Evolutionary conservation across 2,329 filamentous ascomycete genomes (phyloP).

Genomic region (Harringtonia lauricola): DNA sequence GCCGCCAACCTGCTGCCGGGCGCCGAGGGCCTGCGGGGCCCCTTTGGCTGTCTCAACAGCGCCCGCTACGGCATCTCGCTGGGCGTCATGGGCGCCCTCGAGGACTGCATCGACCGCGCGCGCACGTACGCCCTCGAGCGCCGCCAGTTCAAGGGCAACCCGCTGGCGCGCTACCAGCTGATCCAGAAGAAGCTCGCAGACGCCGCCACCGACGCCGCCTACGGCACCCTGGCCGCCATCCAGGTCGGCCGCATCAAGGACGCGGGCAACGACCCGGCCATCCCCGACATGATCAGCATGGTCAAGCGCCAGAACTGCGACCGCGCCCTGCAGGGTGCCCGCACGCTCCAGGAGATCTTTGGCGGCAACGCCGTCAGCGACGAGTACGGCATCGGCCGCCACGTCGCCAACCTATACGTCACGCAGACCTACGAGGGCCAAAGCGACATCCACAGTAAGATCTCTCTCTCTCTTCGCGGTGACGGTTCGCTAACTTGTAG

Average conservation of each 20-base stretch:
- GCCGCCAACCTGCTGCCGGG: conserved; percentile 89
- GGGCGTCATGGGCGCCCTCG: conserved; percentile 85
- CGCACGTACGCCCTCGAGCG: conserved; percentile 83
- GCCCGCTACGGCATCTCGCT: conserved; percentile 89
- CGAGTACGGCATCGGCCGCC: conserved; percentile 88
- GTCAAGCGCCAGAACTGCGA: conserved; percentile 98
- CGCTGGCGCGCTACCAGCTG: conserved; percentile 89
- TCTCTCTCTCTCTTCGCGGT: conserved; percentile 3
- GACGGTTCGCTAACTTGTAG: conserved; percentile 21
- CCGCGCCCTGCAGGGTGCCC: conserved; percentile 66
- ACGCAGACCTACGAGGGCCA: conserved; percentile 98
- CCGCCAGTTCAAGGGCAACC: conserved; percentile 93
- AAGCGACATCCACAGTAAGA: conserved; percentile 91
- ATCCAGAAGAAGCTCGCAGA: conserved; percentile 97
- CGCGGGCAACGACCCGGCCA: conserved; percentile 72
- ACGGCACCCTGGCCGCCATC: conserved; percentile 77
- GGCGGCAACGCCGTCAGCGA: conserved; percentile 97
- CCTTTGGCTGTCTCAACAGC: conserved; percentile 90
- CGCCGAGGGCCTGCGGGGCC: conserved; percentile 75
- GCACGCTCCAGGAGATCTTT: conserved; percentile 85
- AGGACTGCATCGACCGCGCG: conserved; percentile 77
- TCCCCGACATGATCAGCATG: conserved; percentile 92
- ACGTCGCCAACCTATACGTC: conserved; percentile 93
- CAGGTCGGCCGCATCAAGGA: conserved; percentile 94
- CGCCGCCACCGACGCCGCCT: conserved; percentile 81